Conservation (phyloP, 306 rosid species). For the Datisca glomerata region DNA sequence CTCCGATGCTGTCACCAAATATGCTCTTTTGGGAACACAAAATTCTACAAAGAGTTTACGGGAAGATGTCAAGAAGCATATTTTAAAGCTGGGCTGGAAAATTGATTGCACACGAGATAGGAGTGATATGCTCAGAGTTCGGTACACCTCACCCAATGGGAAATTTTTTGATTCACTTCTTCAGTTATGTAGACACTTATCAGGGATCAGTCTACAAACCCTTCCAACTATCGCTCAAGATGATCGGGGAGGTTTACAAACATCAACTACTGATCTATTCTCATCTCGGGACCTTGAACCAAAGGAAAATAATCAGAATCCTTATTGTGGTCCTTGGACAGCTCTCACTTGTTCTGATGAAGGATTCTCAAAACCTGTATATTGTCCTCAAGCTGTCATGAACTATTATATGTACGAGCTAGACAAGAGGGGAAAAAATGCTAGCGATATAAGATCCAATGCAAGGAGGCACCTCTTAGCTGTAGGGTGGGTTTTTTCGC, state of each 20-base stretch:
- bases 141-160: conserved; percentile 30
- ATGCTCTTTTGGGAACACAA: neutral
- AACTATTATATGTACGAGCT: conserved; percentile 19
- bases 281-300: conserved; percentile 11
- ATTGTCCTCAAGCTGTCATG: conserved; percentile 30
- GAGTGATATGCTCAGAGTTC: conserved; percentile 3
- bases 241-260: conserved; percentile 9
- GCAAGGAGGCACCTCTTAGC: conserved; percentile 36
- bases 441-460: conserved; percentile 11
- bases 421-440: neutral
- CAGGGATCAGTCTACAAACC: conserved; percentile 4
- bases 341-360: conserved; percentile 7
- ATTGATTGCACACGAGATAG: conserved; percentile 18
- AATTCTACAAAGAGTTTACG: neutral
- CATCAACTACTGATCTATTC: conserved; percentile 2
- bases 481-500: conserved; percentile 26
- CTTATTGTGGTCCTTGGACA: conserved; percentile 9
- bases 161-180: conserved; percentile 29
- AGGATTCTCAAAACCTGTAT: conserved; percentile 12
- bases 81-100: conserved; percentile 61
- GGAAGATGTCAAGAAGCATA: conserved; percentile 28
- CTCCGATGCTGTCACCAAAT: conserved; percentile 34
- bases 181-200: conserved; percentile 29
- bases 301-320: conserved; percentile 16
- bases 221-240: conserved; percentile 15